Base-by-base conservation (phyloP, 192 early-diverging fungal species). In the Rhizophagus prolifer region DNA sequence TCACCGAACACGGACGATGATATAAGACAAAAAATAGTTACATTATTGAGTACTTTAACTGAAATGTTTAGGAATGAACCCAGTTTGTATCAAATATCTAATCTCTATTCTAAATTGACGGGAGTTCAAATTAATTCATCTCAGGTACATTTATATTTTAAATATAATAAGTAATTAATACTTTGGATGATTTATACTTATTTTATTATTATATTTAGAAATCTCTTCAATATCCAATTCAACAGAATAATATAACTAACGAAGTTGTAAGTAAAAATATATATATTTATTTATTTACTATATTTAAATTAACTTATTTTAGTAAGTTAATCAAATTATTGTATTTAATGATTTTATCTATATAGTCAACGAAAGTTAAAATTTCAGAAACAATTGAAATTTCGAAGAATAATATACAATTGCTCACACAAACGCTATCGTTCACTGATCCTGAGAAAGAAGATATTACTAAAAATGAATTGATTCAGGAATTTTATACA, bases 401-500 rank as follows among this genome's bases (percentile, higher is more conserved):
- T 25, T 85, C 85, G 31, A 87, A 82, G 64, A 89, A 85, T 65
- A 85, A 80, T 72, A 82, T 83, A 4, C 86, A 89, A 60, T 79
- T 89, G 59, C 36, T 89, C 54, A 74, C 77, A 19, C 83, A 89
- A 66, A 87, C 86, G 0, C 70, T 89, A 19, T 85, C 85, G 3
- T 85, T 86, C 72, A 87, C 86, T 4, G 85, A 89, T 71, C 86
- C 88, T 8, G 81, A 82, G 13, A 41, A 72, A 19, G 88, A 89
- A 66, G 88, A 87, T 38, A 80, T 89, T 36, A 81, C 83, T 36
- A 86, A 89, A 65, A 87, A 89, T 73, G 81, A 81, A 30, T 58
- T 87, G 19, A 87, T 89, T 36, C 82, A 86, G 85, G 86, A 89
- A 72, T 89, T 89, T 72, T 82, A 86, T 66, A 77, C 74, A 28